Evolutionary conservation across 2,329 filamentous ascomycete genomes (phyloP).

Genomic region (Colletotrichum sp.): DNA sequence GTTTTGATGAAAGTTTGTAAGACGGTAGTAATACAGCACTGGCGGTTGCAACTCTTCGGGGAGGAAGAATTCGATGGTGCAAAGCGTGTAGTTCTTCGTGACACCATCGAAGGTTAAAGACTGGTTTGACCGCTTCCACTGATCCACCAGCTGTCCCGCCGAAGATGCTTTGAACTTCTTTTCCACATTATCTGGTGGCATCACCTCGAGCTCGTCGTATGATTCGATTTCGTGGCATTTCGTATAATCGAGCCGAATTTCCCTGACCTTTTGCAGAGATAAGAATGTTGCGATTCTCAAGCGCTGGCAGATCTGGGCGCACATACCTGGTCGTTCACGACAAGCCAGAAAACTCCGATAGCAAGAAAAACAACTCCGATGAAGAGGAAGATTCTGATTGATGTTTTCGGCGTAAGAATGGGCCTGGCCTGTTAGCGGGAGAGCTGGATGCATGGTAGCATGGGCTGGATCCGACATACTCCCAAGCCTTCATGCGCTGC

Average conservation of each 20-base stretch:
- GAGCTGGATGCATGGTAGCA: background rate
- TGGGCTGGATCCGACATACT: background rate
- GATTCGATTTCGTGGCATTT: slow-evolving; percentile 1
- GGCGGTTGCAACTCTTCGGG: background rate
- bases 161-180: background rate
- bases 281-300: background rate
- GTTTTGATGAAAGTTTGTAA: background rate
- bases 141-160: background rate
- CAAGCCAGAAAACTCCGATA: background rate
- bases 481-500: background rate
- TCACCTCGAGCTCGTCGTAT: background rate
- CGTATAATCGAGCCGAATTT: background rate
- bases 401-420: background rate
- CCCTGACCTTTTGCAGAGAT: background rate
- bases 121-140: background rate
- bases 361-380: background rate
- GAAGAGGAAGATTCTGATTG: background rate
- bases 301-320: too few relatives aligned
- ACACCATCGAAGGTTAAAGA: background rate
- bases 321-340: background rate
- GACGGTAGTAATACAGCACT: background rate
- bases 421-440: background rate
- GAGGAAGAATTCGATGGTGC: background rate
- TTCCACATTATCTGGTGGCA: background rate
- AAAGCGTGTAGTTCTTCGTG: background rate